A percentile compares a stretch with the other conserved stretches of the same genome.
Conservation (phyloP, 208 protist species). For the Sergeia podlipaevii region DNA sequence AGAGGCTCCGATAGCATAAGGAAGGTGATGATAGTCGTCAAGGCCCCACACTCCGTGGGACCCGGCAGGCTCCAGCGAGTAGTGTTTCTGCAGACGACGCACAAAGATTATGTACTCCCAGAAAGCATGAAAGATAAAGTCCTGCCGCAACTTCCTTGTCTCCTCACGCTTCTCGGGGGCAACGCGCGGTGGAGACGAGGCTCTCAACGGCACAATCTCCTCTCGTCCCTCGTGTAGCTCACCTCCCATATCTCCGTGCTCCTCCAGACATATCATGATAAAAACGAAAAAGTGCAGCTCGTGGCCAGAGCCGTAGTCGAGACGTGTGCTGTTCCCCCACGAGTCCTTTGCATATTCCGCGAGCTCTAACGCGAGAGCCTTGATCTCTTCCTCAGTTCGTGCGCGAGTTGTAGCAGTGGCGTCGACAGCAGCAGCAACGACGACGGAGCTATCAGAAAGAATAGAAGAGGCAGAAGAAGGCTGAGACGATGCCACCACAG, state of each 20-base stretch:
- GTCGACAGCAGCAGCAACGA: neutral
- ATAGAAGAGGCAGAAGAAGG: neutral
- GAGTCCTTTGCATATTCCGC: slow-evolving; percentile 87
- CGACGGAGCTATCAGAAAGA: too few species aligned
- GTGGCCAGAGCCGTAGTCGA: slow-evolving; percentile 99
- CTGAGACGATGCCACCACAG: neutral
- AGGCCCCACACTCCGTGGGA: slow-evolving; percentile 98
- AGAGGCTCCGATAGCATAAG: slow-evolving; percentile 95
- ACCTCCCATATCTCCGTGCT: slow-evolving; percentile 64
- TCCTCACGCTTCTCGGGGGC: slow-evolving; percentile 13
- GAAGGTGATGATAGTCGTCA: slow-evolving; percentile 99
- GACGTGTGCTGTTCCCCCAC: slow-evolving; percentile 95
- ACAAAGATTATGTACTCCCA: slow-evolving; percentile 92
- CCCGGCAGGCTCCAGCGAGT: slow-evolving; percentile 96
- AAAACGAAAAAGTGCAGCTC: slow-evolving; percentile 97
- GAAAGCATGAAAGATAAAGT: slow-evolving; percentile 90
- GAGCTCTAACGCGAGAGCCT: slow-evolving; percentile 69
- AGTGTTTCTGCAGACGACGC: slow-evolving; percentile 80
- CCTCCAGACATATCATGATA: slow-evolving; percentile 86
- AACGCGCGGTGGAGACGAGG: slow-evolving; percentile 14
- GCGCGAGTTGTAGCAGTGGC: neutral
- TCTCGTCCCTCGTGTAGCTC: slow-evolving; percentile 19
- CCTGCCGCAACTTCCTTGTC: slow-evolving; percentile 43
- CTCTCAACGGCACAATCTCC: slow-evolving; percentile 7
- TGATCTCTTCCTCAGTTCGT: slow-evolving; percentile 17